Base-by-base conservation (phyloP, 73 alveolate genomes). In the Uronychia binucleata region DNA sequence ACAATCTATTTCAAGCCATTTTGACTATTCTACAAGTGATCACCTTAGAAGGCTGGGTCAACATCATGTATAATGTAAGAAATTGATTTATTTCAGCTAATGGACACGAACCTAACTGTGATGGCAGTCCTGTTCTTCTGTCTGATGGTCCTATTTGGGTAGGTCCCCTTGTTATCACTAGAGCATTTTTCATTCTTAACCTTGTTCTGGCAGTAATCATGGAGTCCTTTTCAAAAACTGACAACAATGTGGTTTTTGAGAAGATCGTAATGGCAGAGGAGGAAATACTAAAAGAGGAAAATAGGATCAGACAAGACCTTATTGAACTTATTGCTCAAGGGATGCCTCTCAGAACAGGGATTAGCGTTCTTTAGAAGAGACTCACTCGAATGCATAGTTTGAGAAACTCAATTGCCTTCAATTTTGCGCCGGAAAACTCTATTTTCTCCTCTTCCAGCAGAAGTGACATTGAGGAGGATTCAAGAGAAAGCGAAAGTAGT, bases 131-230 rank as follows among this genome's bases (percentile, higher is more conserved):
- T 87, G 0, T 87, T 80, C 79, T 87, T 81, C 86, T 46, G 67
- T 19, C 67, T 46, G 5, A 5, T 46, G 5, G 67, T 46, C 19
- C 67, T 46, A 5, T 46, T 46, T 46, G 67, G 67, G 31, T 35
- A 81, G 58, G 67, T 46, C n/a, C 67, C 19, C 5, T 78, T 11
- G 5, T 11, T 46, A 46, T 11, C 5, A 11, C 19, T 46, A 46
- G 96, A 14, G 77, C 93, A 1, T 92, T 88, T 77, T 88, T 92
- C 74, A 77, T 92, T 0, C 84, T 92, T 60, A 92, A 92, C 58
- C 30, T 92, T 79, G 84, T 92, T 25, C 81, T 92, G 57, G 97
- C 91, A 59, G 97, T 92, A 46, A 92, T 92, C 74, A 88, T 86
- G 67, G 67, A 46, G n/a, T 46, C 67, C 5, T 46, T 46, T 19